Evolutionary conservation across 257 asterid species (phyloP), one percentile per base, ranked within the genome.

Genomic region (Voacanga thouarsii): DNA sequence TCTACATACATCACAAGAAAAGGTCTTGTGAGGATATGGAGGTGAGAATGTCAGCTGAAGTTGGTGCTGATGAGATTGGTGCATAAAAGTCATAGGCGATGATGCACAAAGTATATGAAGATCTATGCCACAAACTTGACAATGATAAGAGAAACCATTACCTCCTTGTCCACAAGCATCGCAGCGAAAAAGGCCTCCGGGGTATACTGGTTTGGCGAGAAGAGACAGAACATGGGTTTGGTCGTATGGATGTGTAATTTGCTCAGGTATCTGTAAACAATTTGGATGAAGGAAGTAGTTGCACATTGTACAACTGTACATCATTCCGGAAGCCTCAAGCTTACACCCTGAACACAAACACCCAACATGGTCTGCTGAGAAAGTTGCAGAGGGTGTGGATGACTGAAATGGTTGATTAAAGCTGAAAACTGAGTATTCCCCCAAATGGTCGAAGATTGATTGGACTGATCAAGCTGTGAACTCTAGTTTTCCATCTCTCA

Each of bases 101-200:
- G 77, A 63, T 0, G 94, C 91, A 43, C 92, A 89, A 24, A 84
- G 82, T 1, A 87, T 80, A 79, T 89, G 94, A 30, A 86, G 89
- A 69, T 89, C 94, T 12, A 82, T 28, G 11, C 89, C 88, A 37
- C 91, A 86, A 23, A 83, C 64, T 74, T 80, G 67, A 78, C 94
- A 89, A 15, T 83, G 88, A 73, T 87, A 89, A 7, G 83, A 83
- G 28, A 89, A 87, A 0, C 88, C 88, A 70, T 50, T 75, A 28
- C 94, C 91, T 33, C 74, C 82, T 57, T 77, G 64, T 12, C 85
- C 86, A 18, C 94, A 89, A 24, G 89, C 94, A 80, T 89, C 94
- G 74, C 92, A 89, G 75, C 41, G 72, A 87, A 87, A 89, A 5
- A 80, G 53, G 59, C 90, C 94, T 26, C 79, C 87, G 0, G 90